phyloP scores from a whole-genome alignment of 129 eudicot species.

The Glebionis coronaria region DNA sequence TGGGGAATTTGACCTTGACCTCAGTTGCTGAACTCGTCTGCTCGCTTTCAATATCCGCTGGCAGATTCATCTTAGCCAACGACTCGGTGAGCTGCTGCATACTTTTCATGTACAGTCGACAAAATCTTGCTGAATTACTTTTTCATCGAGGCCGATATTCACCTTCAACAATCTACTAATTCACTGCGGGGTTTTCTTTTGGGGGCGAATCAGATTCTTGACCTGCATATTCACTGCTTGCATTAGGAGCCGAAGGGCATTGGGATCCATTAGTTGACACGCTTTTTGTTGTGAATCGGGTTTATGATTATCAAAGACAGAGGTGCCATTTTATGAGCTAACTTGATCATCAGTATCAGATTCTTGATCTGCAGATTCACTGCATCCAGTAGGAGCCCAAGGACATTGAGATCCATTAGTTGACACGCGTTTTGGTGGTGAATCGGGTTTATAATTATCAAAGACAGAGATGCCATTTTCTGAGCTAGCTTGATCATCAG shows the following conservation, averaged over 20 bases:
- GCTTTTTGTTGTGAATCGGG: slow-evolving; percentile 70
- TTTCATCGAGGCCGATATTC: slow-evolving; percentile 59
- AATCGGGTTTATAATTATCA: slow-evolving; percentile 44
- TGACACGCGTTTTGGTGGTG: slow-evolving; percentile 67
- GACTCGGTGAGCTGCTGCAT: slow-evolving; percentile 99
- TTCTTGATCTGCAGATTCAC: slow-evolving; percentile 48
- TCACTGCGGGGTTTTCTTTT: slow-evolving; percentile 34
- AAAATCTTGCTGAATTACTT: slow-evolving; percentile 87
- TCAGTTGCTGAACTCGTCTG: slow-evolving; percentile 78
- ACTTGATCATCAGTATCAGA: slow-evolving; percentile 49
- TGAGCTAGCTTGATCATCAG: slow-evolving; percentile 56
- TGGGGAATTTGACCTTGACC: slow-evolving; percentile 93
- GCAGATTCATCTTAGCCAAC: slow-evolving; percentile 95
- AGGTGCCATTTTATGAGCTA: slow-evolving; percentile 45
- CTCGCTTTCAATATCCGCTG: slow-evolving; percentile 68
- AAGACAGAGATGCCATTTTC: slow-evolving; percentile 38
- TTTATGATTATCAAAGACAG: slow-evolving; percentile 32
- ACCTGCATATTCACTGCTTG: slow-evolving; percentile 40
- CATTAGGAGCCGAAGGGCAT: slow-evolving; percentile 41
- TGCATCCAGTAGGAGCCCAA: slow-evolving; percentile 39
- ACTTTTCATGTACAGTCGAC: slow-evolving; percentile 98
- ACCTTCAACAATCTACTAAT: slow-evolving; percentile 37
- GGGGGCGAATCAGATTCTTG: slow-evolving; percentile 48
- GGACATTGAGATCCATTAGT: slow-evolving; percentile 49
- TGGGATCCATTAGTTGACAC: slow-evolving; percentile 50